phyloP scores from a whole-genome alignment of 306 rosid genomes.

The Quercus mongolica region DNA sequence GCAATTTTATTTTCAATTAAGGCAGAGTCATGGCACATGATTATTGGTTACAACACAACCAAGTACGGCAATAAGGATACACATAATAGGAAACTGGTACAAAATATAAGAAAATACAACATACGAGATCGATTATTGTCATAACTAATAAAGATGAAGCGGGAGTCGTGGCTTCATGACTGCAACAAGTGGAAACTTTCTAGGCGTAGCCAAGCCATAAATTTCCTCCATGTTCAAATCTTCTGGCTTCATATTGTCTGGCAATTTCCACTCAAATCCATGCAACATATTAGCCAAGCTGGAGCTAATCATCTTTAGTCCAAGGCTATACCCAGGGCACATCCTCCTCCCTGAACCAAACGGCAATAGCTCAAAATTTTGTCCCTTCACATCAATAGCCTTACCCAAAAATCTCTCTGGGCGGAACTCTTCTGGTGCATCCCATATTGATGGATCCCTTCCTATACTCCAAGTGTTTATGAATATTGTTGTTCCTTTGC shows the following conservation, averaged over 20 bases:
- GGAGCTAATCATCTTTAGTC: neutral
- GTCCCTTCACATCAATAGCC: conserved; percentile 29
- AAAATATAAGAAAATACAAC: neutral
- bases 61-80: too few species aligned
- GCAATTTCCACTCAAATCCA: conserved; percentile 21
- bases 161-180: conserved; percentile 30
- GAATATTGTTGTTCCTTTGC: conserved; percentile 16
- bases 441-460: conserved; percentile 28
- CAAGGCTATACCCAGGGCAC: conserved; percentile 14
- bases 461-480: conserved; percentile 40
- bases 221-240: conserved; percentile 31
- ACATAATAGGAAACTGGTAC: neutral
- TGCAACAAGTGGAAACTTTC: conserved; percentile 29
- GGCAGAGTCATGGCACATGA: too few species aligned
- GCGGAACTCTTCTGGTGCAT: conserved; percentile 19
- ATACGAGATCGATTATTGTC: neutral
- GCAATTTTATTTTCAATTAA: too few species aligned
- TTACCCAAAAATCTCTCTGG: conserved; percentile 33
- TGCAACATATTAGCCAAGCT: conserved; percentile 25
- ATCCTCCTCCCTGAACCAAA: conserved; percentile 41
- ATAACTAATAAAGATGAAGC: conserved; percentile 17
- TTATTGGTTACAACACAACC: too few species aligned
- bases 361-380: conserved; percentile 30
- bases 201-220: conserved; percentile 15
- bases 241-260: neutral